Base-by-base conservation (phyloP, 768 basidiomycete species). In the Hygrocybe punicea region DNA sequence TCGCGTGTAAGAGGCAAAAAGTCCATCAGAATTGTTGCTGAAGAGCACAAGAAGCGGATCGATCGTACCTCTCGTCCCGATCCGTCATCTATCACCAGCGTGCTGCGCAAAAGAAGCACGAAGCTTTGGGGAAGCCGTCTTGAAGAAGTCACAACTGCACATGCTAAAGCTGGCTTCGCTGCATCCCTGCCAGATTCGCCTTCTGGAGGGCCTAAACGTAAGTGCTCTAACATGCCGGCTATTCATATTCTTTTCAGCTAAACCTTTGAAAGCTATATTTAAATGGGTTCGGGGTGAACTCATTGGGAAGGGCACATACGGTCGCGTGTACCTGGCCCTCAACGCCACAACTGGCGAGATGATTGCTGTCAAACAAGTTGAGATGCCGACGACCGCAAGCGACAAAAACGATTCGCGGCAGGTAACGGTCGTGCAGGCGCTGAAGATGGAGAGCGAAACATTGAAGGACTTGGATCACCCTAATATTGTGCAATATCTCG, bases 321-420 rank as follows among this genome's bases (percentile, higher is more conserved):
- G 97, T 11, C 85, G 91, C 42, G 97, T 99, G 25, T 99, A 98
- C 67, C 84, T 98, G 54, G 97, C 93, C 16, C 77, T 98, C 57
- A 98, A 98, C 69, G 93, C 91, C 33, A 94, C 92, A 3, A 96
- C 94, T 0, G 94, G 94, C 56, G 95, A 98, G 73, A 96, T 98
- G 92, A 94, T 98, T 65, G 97, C 97, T 16, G 97, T 99, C 61
- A 99, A 99, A 73, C 97, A 98, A 73, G 97, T 99, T 47, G 97
- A 98, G 70, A 83, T 95, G 57, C 96, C 97, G 1, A 84, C 85
- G 51, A 95, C 93, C 7, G 84, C 86, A 16, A 93, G 90, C 65
- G 97, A 99, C 73, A 91, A 89, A 71, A 89, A 84, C 61, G 94
- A 98, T 71, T 80, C 83, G 16, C 83, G 94, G 33, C 94, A 96